phyloP scores from a whole-genome alignment of 345 rosid genomes.

The Kernera saxatilis region DNA sequence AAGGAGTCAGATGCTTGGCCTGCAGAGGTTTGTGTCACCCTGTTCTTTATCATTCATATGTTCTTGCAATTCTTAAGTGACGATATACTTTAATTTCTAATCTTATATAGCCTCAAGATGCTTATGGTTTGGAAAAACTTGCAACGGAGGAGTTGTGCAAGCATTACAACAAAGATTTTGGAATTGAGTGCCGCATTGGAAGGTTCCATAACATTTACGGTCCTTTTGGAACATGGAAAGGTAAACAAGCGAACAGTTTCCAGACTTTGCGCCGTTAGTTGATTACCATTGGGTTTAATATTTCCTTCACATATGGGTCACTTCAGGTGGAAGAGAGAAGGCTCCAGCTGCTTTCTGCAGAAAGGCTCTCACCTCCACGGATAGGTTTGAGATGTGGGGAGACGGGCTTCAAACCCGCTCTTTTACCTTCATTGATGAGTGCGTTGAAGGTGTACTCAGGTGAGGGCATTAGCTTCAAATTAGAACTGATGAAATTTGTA shows the following conservation, averaged over 20 bases:
- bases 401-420: conserved; percentile 97
- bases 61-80: background rate
- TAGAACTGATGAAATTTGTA: background rate
- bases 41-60: background rate
- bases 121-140: conserved; percentile 98
- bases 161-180: conserved; percentile 94
- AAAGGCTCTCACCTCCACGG: conserved; percentile 72
- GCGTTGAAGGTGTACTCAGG: conserved; percentile 98
- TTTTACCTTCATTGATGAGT: conserved; percentile 98
- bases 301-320: background rate
- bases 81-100: background rate
- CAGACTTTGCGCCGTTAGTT: background rate
- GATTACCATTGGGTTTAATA: background rate
- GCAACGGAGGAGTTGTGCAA: conserved; percentile 97
- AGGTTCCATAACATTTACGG: conserved; percentile 98
- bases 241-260: conserved; percentile 28
- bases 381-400: conserved; percentile 99
- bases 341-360: conserved; percentile 99
- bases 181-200: conserved; percentile 90
- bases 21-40: conserved; percentile 70
- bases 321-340: conserved; percentile 94
- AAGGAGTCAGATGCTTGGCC: conserved; percentile 99
- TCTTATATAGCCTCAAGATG: conserved; percentile 91
- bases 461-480: conserved; percentile 17
- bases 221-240: conserved; percentile 99